These are phyloP conservation scores for Straminergon stramineum DNA, from an alignment of 225 moss, liverwort and hornwort genomes.

Conservation along the genomic window DNA sequence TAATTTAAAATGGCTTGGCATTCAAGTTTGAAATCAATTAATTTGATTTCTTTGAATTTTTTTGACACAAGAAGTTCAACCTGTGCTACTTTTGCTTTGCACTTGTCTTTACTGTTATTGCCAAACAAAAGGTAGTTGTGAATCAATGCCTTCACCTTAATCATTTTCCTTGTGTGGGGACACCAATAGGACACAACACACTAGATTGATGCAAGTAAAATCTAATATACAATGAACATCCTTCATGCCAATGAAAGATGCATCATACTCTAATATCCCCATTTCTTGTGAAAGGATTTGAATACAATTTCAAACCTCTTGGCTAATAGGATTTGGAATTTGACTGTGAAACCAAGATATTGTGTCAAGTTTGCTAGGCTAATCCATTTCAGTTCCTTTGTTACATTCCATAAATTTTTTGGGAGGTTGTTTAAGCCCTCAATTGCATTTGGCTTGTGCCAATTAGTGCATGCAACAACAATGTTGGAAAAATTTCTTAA, in stretches of 20 bases:
- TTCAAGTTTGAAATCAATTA: background rate
- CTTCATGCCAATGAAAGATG: background rate
- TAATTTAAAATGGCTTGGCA: background rate
- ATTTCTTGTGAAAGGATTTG: background rate
- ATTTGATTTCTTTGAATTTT: fast-evolving
- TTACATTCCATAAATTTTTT: background rate
- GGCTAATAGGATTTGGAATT: background rate
- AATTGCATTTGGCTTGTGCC: background rate
- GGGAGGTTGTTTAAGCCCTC: background rate
- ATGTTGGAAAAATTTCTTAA: background rate
- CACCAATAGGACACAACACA: background rate
- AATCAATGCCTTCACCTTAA: background rate
- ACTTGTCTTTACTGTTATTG: background rate
- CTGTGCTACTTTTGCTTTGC: background rate
- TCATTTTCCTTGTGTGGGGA: background rate
- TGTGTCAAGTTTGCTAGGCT: background rate
- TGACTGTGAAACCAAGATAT: background rate
- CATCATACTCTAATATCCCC: background rate
- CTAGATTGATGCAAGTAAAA: background rate
- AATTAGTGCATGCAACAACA: background rate
- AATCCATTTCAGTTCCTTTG: background rate
- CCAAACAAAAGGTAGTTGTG: fast-evolving
- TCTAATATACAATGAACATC: background rate
- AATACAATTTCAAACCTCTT: background rate
- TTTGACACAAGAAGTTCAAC: fast-evolving